Conservation (phyloP, 192 early-diverging fungal genomes). For the Coemansia sp. region DNA sequence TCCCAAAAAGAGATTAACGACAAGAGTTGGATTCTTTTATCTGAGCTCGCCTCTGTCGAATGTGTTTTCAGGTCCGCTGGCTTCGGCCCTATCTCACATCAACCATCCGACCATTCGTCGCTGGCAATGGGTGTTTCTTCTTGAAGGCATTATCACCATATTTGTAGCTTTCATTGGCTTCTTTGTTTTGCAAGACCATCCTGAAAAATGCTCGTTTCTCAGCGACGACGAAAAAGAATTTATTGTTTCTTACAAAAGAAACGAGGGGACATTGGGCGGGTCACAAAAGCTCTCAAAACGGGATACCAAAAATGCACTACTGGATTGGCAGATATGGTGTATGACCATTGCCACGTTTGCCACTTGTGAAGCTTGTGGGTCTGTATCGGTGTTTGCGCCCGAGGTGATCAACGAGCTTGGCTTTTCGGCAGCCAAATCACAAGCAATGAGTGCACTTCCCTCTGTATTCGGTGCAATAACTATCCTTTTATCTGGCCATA, state of each 20-base stretch:
- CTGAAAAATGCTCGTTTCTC: conserved; percentile 45
- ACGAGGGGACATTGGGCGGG: conserved; percentile 43
- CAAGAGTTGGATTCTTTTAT: conserved; percentile 35
- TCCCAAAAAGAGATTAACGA: conserved; percentile 29
- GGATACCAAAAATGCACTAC: conserved; percentile 18
- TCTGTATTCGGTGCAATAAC: conserved; percentile 34
- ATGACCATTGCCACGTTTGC: conserved; percentile 38
- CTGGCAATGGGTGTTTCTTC: conserved; percentile 56
- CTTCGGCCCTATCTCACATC: conserved; percentile 48
- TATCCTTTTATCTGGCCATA: conserved; percentile 22
- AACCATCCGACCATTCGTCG: conserved; percentile 39
- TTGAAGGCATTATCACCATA: conserved; percentile 46
- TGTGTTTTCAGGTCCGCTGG: conserved; percentile 45
- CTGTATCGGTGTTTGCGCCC: conserved; percentile 43
- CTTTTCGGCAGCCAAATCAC: conserved; percentile 33
- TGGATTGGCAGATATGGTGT: conserved; percentile 51
- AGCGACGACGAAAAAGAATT: conserved; percentile 36
- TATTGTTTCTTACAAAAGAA: conserved; percentile 30
- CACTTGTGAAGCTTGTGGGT: conserved; percentile 15
- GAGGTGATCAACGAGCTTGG: conserved; percentile 51
- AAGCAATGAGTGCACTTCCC: conserved; percentile 49
- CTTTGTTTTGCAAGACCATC: conserved; percentile 46
- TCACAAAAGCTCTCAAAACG: conserved; percentile 22
- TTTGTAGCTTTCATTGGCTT: conserved; percentile 32
- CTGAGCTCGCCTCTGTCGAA: conserved; percentile 45